Evolutionary conservation across 2,329 filamentous ascomycete species (phyloP).

Genomic region (Calonectria leucothoes): DNA sequence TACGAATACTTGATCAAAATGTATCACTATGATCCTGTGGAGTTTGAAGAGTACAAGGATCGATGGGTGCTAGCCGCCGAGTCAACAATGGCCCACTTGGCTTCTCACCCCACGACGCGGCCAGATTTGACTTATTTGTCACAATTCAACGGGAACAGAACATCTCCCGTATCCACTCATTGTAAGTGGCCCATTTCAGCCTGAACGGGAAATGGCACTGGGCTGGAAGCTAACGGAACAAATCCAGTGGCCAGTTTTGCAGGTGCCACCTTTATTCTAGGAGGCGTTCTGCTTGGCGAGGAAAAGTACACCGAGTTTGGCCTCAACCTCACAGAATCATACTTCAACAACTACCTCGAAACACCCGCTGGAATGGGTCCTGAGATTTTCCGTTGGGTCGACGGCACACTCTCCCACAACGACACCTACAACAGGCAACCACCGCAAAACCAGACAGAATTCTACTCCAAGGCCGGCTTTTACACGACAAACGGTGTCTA

Average conservation of each 20-base stretch:
- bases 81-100: background rate
- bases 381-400: background rate
- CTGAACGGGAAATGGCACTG: too few relatives aligned
- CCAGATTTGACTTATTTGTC: background rate
- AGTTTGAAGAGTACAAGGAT: background rate
- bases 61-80: background rate
- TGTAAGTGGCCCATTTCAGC: too few relatives aligned
- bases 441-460: background rate
- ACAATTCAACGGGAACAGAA: background rate
- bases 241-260: background rate
- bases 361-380: background rate
- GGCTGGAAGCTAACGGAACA: background rate
- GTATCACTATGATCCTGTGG: background rate
- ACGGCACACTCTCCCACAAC: background rate
- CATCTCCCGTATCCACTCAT: background rate
- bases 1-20: constrained; percentile 3
- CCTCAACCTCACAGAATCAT: background rate
- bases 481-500: background rate
- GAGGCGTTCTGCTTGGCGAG: background rate
- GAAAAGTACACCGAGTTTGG: background rate
- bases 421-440: background rate
- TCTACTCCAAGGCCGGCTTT: background rate
- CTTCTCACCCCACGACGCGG: background rate
- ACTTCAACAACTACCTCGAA: background rate
- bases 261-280: background rate